Conservation (phyloP, 2,329 filamentous ascomycete genomes). For the Graphiopsis chlorocephala region DNA sequence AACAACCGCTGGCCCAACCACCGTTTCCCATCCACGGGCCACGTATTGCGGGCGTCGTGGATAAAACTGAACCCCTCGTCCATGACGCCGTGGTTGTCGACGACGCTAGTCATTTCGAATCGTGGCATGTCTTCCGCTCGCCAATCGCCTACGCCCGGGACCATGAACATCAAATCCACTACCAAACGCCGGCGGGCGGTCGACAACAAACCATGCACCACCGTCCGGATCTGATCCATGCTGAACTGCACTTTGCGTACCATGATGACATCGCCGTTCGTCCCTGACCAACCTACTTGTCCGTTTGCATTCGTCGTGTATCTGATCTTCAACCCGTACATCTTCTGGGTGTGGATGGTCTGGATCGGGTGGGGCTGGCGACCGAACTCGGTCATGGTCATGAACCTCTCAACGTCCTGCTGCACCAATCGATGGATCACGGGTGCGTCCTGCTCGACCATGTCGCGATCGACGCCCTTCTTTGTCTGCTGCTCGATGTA, state of each 20-base stretch:
- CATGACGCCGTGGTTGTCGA: background rate
- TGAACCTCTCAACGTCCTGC: background rate
- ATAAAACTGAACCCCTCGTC: slow-evolving; percentile 19
- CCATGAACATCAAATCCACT: background rate
- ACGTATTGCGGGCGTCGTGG: slow-evolving; percentile 10
- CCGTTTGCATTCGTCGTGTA: slow-evolving; percentile 4
- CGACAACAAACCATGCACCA: background rate
- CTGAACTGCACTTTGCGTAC: background rate
- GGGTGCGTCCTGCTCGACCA: background rate
- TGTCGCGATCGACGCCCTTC: background rate
- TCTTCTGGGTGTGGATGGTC: slow-evolving; percentile 5
- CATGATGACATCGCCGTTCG: background rate
- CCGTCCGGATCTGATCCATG: background rate
- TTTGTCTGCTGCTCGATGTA: background rate
- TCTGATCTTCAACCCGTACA: slow-evolving; percentile 11
- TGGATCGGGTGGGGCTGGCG: background rate
- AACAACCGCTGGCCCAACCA: slow-evolving; percentile 18
- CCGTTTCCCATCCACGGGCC: slow-evolving; percentile 10
- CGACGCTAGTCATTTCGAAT: background rate
- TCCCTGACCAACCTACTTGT: background rate
- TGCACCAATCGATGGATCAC: background rate
- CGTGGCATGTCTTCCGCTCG: background rate
- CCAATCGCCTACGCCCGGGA: background rate
- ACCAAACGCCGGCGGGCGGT: background rate
- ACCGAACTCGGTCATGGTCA: slow-evolving; percentile 3